A percentile compares a stretch with the other conserved stretches of the same genome.
Conservation (phyloP, 495 filamentous ascomycete genomes). For the Penicillium antarcticum region DNA sequence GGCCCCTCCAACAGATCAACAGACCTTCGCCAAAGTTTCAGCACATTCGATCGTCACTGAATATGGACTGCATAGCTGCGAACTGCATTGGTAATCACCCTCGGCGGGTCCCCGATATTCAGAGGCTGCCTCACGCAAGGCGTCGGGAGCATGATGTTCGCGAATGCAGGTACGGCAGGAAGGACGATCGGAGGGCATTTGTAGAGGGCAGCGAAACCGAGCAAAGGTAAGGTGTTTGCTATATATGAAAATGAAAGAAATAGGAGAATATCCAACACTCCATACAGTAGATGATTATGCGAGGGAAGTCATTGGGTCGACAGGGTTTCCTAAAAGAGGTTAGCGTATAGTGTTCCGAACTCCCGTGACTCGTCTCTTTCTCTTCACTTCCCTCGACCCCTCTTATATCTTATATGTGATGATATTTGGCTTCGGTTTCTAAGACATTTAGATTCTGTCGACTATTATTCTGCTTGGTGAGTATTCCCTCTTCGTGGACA, state of each 20-base stretch:
- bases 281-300: no score
- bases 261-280: no score
- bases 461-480: conserved; percentile 4
- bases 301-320: conserved; percentile 15
- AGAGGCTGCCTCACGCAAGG: no score
- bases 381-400: conserved; percentile 27
- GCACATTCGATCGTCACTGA: not conserved
- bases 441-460: not conserved
- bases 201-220: no score
- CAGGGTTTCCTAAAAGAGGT: conserved; percentile 13
- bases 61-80: not conserved
- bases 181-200: no score
- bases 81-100: no score
- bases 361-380: conserved; percentile 31
- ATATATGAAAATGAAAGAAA: no score
- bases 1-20: not conserved
- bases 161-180: no score
- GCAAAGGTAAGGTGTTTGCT: no score
- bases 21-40: not conserved
- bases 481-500: conserved; percentile 25
- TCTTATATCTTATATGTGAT: conserved; percentile 4
- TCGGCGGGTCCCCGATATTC: no score
- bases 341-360: conserved; percentile 21
- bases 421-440: no score
- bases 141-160: no score